Evolutionary conservation across 805 yeast species (phyloP).

Genomic region (Wickerhamomyces silvicola): DNA sequence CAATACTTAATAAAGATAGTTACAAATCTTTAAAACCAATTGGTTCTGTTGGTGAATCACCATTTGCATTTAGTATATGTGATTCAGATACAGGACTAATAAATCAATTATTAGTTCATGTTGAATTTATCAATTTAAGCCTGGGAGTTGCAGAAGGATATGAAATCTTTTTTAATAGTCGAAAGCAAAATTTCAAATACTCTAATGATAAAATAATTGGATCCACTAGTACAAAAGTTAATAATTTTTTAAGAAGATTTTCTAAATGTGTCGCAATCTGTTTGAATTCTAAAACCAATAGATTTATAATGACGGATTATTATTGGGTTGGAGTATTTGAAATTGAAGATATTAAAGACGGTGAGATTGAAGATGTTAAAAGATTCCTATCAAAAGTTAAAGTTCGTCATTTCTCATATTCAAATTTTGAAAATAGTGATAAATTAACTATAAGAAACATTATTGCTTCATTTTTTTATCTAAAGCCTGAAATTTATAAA

Average conservation of each 20-base stretch:
- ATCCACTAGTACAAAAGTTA: conserved; percentile 16
- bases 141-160: conserved; percentile 23
- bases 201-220: conserved; percentile 10
- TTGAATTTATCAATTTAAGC: conserved; percentile 17
- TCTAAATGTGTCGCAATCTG: conserved; percentile 23
- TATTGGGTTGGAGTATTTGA: conserved; percentile 23
- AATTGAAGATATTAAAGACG: conserved; percentile 19
- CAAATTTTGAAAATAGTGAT: conserved; percentile 15
- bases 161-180: conserved; percentile 17
- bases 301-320: conserved; percentile 21
- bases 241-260: conserved; percentile 20
- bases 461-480: conserved; percentile 17
- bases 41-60: conserved; percentile 17
- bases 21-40: conserved; percentile 17
- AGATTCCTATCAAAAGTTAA: conserved; percentile 19
- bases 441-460: conserved; percentile 18
- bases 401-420: conserved; percentile 18
- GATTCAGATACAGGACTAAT: conserved; percentile 14
- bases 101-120: conserved; percentile 18
- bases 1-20: conserved; percentile 6
- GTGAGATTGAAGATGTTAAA: conserved; percentile 19
- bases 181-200: conserved; percentile 8
- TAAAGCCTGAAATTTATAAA: conserved; percentile 6
- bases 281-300: conserved; percentile 18
- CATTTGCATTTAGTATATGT: conserved; percentile 18